These are phyloP conservation scores for Elsinoe perseae DNA, from an alignment of 2,329 filamentous ascomycete genomes.

Conservation along the genomic window DNA sequence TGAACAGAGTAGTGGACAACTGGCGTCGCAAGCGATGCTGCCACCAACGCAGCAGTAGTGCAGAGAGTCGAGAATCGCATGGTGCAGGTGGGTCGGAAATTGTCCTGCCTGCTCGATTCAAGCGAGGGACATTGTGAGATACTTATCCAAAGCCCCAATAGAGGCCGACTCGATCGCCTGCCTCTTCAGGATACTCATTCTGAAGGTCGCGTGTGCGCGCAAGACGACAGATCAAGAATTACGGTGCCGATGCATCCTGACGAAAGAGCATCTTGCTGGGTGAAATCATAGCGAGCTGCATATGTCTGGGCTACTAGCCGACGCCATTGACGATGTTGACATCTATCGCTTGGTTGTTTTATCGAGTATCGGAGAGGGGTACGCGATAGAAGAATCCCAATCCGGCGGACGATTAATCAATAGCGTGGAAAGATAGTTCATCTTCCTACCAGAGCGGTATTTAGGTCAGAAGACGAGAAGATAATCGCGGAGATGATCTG, in stretches of 20 bases:
- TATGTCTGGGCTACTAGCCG: neutral
- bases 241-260: neutral
- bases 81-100: neutral
- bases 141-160: neutral
- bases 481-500: neutral
- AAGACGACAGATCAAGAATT: neutral
- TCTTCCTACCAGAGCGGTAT: neutral
- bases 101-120: neutral
- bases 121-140: neutral
- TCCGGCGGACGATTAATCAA: neutral
- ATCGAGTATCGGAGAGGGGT: neutral
- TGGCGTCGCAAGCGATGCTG: conserved; percentile 22
- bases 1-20: conserved; percentile 25
- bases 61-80: conserved; percentile 23
- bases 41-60: conserved; percentile 19
- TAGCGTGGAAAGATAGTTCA: neutral
- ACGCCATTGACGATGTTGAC: conserved; percentile 3
- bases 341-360: neutral
- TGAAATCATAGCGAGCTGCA: neutral
- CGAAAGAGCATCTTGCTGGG: neutral
- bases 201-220: neutral
- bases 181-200: neutral
- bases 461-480: neutral
- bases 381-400: neutral
- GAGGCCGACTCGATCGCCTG: neutral